phyloP scores from a whole-genome alignment of 1,284 basidiomycete genomes.

The Puccinia novopanici region DNA sequence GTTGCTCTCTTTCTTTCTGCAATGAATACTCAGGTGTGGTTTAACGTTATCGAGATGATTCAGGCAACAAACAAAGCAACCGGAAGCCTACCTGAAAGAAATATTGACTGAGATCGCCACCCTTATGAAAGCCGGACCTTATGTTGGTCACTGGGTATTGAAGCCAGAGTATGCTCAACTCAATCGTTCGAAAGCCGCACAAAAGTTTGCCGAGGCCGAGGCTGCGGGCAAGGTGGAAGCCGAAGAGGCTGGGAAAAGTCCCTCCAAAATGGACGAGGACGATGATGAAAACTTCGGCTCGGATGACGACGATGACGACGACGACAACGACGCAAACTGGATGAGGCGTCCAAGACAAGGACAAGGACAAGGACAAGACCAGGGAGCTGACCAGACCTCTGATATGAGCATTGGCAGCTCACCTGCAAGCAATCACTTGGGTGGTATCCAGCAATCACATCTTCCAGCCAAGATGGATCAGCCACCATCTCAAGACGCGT shows the following conservation, averaged over 20 bases:
- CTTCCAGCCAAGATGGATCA: background rate
- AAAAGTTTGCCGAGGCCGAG: slow-evolving; percentile 36
- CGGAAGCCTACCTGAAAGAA: slow-evolving; percentile 86
- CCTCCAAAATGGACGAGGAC: slow-evolving; percentile 34
- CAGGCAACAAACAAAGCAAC: slow-evolving; percentile 81
- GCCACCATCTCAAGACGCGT: slow-evolving; percentile 7
- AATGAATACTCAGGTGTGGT: background rate
- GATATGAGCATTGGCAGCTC: slow-evolving; percentile 44
- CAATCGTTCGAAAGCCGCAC: slow-evolving; percentile 40
- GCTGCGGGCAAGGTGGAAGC: slow-evolving; percentile 14
- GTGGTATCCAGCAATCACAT: background rate
- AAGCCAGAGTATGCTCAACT: slow-evolving; percentile 53
- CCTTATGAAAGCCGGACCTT: slow-evolving; percentile 74
- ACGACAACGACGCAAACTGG: slow-evolving; percentile 42
- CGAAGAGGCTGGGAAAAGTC: slow-evolving; percentile 22
- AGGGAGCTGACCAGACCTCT: slow-evolving; percentile 19
- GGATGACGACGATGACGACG: slow-evolving; percentile 43
- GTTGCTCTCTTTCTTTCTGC: background rate
- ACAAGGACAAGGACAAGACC: no score
- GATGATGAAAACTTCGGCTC: slow-evolving; percentile 41
- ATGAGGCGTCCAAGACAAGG: no score
- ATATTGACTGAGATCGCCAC: slow-evolving; percentile 78
- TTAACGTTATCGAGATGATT: background rate
- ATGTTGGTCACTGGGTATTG: slow-evolving; percentile 61
- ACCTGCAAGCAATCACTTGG: background rate